Evolutionary conservation across 352 stramenopile species (phyloP).

Genomic region (Globisporangium uncinulatum): DNA sequence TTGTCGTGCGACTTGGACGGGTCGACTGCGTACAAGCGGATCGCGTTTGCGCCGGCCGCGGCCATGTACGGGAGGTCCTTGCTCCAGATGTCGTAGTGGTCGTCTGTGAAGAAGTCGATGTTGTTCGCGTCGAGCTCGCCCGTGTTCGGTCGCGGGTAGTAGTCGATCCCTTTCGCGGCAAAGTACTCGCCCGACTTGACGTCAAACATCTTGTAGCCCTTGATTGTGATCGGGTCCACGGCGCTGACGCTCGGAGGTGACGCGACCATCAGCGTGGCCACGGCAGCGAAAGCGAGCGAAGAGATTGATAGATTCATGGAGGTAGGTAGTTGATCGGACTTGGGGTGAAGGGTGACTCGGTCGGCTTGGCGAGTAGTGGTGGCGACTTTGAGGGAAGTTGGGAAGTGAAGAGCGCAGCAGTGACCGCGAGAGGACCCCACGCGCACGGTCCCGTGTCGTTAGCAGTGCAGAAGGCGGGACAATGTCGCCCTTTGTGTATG

Average conservation of each 20-base stretch:
- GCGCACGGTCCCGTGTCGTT: too few relatives aligned
- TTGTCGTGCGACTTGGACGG: slow-evolving; percentile 58
- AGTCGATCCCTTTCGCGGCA: slow-evolving; percentile 73
- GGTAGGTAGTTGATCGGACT: too few relatives aligned
- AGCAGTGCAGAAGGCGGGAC: too few relatives aligned
- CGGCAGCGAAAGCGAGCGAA: not conserved
- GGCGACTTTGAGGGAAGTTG: too few relatives aligned
- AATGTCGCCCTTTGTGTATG: too few relatives aligned
- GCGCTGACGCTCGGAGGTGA: not conserved
- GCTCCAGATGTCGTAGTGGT: slow-evolving; percentile 60
- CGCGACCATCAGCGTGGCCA: not conserved
- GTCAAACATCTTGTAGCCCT: slow-evolving; percentile 79
- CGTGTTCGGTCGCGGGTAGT: slow-evolving; percentile 83
- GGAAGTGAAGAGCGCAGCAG: too few relatives aligned
- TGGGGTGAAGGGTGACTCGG: too few relatives aligned
- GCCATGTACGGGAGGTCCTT: slow-evolving; percentile 46
- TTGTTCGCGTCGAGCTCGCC: slow-evolving; percentile 68
- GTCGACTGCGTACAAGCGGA: slow-evolving; percentile 64
- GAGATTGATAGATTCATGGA: too few relatives aligned
- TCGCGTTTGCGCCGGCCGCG: slow-evolving; percentile 49
- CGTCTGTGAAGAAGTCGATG: slow-evolving; percentile 82
- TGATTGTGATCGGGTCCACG: slow-evolving; percentile 9
- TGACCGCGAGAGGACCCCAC: too few relatives aligned
- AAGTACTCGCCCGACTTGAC: slow-evolving; percentile 64
- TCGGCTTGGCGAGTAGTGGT: too few relatives aligned